Base-by-base conservation (phyloP, 345 rosid genomes). In the Citrus hindsii region DNA sequence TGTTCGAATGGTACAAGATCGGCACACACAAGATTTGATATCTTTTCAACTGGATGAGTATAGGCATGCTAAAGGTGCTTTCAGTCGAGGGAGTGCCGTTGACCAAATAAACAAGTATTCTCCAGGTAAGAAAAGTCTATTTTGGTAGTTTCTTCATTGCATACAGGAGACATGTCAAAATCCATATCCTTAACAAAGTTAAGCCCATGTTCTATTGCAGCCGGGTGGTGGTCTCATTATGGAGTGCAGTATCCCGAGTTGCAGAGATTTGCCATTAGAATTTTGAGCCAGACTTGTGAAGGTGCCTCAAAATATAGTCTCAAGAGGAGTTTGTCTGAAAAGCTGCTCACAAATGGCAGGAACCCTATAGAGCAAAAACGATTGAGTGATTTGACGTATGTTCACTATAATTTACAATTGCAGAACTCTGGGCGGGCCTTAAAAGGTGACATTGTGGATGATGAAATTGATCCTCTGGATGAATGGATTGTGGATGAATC, bases 11-110 rank as follows among this genome's bases (percentile, higher is more conserved):
- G 85, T 81, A 24, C 83, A 21, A 73, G 89, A 83, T 62, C 61
- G 33, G 48, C 56, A 5, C 6, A 46, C 55, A 61, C 90, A 81
- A 74, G 86, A 76, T 62, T 21, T 21, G 48, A 82, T 90, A 79
- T n/a, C 82, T 25, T 1, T 38, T 32, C 92, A 93, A 73, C 79
- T 89, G 60, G 88, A 85, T 38, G 73, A 67, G 28, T 93, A 89
- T 27, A 82, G 79, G 75, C 69, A 64, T 19, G 86, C 84, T 60
- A 32, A 48, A 74, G 92, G 84, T 33, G 79, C 79, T 80, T 91
- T 90, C 67, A 55, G 64, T 10, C 82, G 78, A 77, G 93, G 91
- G 42, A 80, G 88, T 77, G 78, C 86, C 9, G 28, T 55, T 55
- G 83, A 76, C 62, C 83, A 82, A 60, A 74, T 84, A 78, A 48